A percentile compares a stretch with the other conserved stretches of the same genome.
Evolutionary conservation across 2,329 filamentous ascomycete species (phyloP).

Genomic region (Stemphylium vesicarium): DNA sequence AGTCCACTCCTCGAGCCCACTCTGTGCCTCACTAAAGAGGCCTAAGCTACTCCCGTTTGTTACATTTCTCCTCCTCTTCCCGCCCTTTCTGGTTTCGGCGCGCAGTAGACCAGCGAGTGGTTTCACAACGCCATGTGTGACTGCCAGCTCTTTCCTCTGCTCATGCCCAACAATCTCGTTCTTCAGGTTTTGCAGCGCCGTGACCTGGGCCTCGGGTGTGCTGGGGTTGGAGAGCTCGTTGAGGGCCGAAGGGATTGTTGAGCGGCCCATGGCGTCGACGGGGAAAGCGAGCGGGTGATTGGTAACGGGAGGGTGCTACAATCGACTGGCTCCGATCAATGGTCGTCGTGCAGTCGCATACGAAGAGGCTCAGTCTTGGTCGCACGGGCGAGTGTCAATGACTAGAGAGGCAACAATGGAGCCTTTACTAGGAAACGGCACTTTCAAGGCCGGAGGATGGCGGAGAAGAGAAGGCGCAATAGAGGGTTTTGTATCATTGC

Average conservation of each 20-base stretch:
- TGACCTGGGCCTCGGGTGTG: constrained; percentile 50
- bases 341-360: constrained; percentile 11
- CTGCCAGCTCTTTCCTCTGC: constrained; percentile 81
- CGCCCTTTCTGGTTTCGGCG: constrained; percentile 51
- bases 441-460: constrained; percentile 10
- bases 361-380: constrained; percentile 5
- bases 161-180: constrained; percentile 89
- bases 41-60: constrained; percentile 24
- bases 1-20: constrained; percentile 50
- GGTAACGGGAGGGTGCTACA: constrained; percentile 15
- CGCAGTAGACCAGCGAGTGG: constrained; percentile 63
- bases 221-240: constrained; percentile 48
- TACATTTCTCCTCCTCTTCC: constrained; percentile 58
- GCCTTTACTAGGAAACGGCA: constrained; percentile 1
- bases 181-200: constrained; percentile 76
- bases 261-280: constrained; percentile 41
- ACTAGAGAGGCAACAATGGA: constrained; percentile 5
- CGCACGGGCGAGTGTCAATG: constrained; percentile 9
- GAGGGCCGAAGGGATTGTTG: constrained; percentile 45
- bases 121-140: constrained; percentile 72
- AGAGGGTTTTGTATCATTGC: constrained; percentile 8
- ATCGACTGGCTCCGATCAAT: constrained; percentile 12
- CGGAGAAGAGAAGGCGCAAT: constrained; percentile 25
- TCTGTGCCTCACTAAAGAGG: constrained; percentile 10
- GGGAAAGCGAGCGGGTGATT: constrained; percentile 7